Percentiles rank a stretch among this genome's conserved stretches.
These are phyloP conservation scores for Penicillium coffeae DNA, from an alignment of 495 filamentous ascomycete species.

Conservation along the genomic window DNA sequence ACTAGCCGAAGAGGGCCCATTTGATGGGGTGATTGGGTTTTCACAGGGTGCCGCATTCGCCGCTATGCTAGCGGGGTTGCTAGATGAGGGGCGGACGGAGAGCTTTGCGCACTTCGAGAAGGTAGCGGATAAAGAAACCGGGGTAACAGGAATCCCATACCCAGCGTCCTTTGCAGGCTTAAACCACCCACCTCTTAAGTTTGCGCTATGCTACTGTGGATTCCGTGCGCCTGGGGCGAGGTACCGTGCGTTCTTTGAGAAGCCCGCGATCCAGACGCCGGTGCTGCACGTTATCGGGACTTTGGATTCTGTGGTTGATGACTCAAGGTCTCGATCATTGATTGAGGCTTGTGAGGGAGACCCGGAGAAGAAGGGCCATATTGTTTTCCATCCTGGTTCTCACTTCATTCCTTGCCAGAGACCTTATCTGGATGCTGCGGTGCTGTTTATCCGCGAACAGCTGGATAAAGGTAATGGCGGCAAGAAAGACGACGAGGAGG, in stretches of 20 bases:
- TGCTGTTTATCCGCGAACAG: conserved; percentile 67
- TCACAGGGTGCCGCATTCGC: conserved; percentile 66
- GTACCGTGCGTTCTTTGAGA: conserved; percentile 68
- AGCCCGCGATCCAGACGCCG: conserved; percentile 68
- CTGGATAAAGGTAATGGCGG: conserved; percentile 30
- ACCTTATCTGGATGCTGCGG: conserved; percentile 71
- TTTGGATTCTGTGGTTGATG: conserved; percentile 86
- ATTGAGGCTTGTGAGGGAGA: conserved; percentile 61
- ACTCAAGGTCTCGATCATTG: conserved; percentile 61
- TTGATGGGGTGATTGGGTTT: conserved; percentile 75
- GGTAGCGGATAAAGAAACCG: conserved; percentile 15
- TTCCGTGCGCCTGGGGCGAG: conserved; percentile 63
- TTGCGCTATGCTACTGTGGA: conserved; percentile 75
- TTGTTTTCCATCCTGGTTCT: conserved; percentile 85
- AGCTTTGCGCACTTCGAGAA: conserved; percentile 39
- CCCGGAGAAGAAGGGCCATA: conserved; percentile 49
- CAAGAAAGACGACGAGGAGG: conserved; percentile 43
- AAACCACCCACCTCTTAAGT: conserved; percentile 62
- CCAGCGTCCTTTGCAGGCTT: conserved; percentile 50
- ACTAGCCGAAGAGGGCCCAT: conserved; percentile 55
- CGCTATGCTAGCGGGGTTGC: conserved; percentile 59
- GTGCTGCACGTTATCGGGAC: conserved; percentile 78
- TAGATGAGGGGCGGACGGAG: conserved; percentile 55
- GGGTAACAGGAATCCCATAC: conserved; percentile 34
- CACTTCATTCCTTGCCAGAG: conserved; percentile 84